These are phyloP conservation scores for Fusarium equiseti DNA, from an alignment of 2,329 filamentous ascomycete species.

Conservation along the genomic window DNA sequence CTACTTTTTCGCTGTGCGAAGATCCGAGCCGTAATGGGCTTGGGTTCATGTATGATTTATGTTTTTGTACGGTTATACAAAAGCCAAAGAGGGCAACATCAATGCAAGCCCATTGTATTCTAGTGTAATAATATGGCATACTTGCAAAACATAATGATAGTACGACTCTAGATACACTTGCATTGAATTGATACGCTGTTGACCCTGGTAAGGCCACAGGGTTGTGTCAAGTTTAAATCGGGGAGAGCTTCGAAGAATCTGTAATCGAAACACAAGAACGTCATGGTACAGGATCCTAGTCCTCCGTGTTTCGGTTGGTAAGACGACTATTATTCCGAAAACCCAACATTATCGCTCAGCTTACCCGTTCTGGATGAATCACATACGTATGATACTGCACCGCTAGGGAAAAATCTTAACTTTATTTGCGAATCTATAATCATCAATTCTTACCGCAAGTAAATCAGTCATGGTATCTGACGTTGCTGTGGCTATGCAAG, in stretches of 20 bases:
- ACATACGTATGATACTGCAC: not conserved
- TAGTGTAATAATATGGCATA: constrained; percentile 26
- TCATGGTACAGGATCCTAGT: constrained; percentile 13
- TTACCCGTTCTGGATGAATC: constrained; percentile 4
- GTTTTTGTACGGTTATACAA: constrained; percentile 9
- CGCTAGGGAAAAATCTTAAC: not conserved
- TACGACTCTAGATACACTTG: not conserved
- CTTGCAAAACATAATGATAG: not conserved
- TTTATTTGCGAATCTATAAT: not conserved
- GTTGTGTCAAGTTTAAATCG: not conserved
- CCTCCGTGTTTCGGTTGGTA: constrained; percentile 10
- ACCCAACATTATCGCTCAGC: constrained; percentile 13
- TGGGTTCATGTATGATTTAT: constrained; percentile 24
- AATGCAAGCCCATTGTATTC: constrained; percentile 25
- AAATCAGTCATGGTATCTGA: constrained; percentile 10
- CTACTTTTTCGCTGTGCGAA: constrained; percentile 91
- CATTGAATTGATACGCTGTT: not conserved
- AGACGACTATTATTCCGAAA: constrained; percentile 8
- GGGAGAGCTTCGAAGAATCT: not conserved
- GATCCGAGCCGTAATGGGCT: constrained; percentile 43
- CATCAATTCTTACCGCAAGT: not conserved
- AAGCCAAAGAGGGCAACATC: not conserved
- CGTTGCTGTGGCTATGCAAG: constrained; percentile 13
- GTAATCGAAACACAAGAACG: not conserved
- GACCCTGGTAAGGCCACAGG: not conserved